Evolutionary conservation across 805 yeast species (phyloP).

Genomic region (Starmerella stigmatis): DNA sequence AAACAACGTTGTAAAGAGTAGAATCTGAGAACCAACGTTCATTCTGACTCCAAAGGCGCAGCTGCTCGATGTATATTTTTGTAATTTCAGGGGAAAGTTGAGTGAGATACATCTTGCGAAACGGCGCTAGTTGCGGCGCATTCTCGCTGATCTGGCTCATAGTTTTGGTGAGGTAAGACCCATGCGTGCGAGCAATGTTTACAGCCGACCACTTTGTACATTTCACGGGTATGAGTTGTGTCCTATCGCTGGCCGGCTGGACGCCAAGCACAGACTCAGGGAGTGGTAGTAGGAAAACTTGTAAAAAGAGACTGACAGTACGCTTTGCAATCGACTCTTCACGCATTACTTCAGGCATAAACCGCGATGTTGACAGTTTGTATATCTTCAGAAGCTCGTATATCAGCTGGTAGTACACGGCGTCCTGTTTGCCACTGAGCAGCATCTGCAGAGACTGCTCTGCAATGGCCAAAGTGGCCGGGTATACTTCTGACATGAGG

Average conservation of each 20-base stretch:
- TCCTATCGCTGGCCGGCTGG: constrained; percentile 38
- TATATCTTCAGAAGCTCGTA: constrained; percentile 63
- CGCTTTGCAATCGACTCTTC: constrained; percentile 40
- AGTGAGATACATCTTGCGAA: constrained; percentile 43
- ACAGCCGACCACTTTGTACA: constrained; percentile 84
- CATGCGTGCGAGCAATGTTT: constrained; percentile 59
- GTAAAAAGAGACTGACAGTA: constrained; percentile 73
- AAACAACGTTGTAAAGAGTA: constrained; percentile 52
- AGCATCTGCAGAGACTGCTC: constrained; percentile 35
- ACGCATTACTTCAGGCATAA: constrained; percentile 54
- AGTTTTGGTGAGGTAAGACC: constrained; percentile 44
- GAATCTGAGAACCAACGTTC: constrained; percentile 60
- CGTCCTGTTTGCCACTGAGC: constrained; percentile 38
- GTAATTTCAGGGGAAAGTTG: constrained; percentile 67
- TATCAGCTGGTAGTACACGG: constrained; percentile 44
- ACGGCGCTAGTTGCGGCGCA: constrained; percentile 43
- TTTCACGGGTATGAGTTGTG: constrained; percentile 51
- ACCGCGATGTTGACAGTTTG: constrained; percentile 52
- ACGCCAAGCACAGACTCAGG: constrained; percentile 44
- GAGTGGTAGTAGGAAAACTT: constrained; percentile 47
- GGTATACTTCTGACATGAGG: constrained; percentile 45
- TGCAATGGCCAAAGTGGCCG: constrained; percentile 57
- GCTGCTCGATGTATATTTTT: constrained; percentile 49
- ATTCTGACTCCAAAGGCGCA: constrained; percentile 62
- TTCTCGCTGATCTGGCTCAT: constrained; percentile 28